Conservation (phyloP, 208 protist species). For the Acanthamoeba lugdunensis region DNA sequence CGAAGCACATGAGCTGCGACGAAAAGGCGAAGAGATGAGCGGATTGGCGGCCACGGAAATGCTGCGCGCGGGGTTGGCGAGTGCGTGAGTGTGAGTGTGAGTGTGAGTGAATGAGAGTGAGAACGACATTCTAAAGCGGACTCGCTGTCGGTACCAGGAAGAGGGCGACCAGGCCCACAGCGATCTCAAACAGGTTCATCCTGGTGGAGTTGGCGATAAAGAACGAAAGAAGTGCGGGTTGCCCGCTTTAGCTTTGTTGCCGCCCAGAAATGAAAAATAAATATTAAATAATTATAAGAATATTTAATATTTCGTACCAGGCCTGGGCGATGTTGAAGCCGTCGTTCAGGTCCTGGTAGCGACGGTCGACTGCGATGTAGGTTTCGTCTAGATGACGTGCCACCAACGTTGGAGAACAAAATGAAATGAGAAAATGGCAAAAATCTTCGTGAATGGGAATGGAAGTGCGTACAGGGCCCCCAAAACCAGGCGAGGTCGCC, state of each 20-base stretch:
- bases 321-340: constrained; percentile 39
- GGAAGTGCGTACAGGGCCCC: constrained; percentile 21
- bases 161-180: background rate
- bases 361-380: constrained; percentile 13
- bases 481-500: constrained; percentile 44
- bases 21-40: constrained; percentile 17
- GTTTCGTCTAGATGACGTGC: background rate
- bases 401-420: background rate
- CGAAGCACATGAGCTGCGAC: constrained; percentile 56
- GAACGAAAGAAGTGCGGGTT: background rate
- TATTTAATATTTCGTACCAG: too few species aligned
- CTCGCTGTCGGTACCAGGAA: background rate
- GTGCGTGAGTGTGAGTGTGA: background rate
- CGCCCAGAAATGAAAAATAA: too few species aligned
- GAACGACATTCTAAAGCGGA: background rate
- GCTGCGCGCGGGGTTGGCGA: background rate
- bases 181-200: constrained; percentile 63
- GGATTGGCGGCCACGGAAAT: background rate
- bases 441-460: background rate
- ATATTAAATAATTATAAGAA: too few species aligned
- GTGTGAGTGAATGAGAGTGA: background rate
- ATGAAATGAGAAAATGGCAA: background rate
- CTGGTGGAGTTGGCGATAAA: background rate
- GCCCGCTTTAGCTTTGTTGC: too few species aligned
- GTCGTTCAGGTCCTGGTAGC: constrained; percentile 48